Percentiles rank a stretch among this genome's conserved stretches.
phyloP scores from a whole-genome alignment of 352 stramenopile genomes.

The Pythium dissimile region DNA sequence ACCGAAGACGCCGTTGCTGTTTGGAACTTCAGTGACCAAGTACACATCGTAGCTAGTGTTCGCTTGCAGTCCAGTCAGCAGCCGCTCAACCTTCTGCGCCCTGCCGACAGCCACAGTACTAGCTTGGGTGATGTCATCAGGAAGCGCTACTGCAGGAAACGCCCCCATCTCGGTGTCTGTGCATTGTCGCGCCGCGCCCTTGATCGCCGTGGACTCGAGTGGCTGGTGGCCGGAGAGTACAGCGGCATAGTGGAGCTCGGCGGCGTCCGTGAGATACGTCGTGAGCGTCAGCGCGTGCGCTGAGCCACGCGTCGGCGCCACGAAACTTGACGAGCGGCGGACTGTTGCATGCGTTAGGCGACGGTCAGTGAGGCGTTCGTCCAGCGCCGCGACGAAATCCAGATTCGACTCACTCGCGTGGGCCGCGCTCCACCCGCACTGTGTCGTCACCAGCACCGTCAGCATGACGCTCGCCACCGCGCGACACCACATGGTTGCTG shows the following conservation, averaged over 20 bases:
- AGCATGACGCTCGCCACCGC: background rate
- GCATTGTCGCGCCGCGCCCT: conserved; percentile 23
- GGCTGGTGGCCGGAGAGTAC: conserved; percentile 33
- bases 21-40: conserved; percentile 72
- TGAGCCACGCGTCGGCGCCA: conserved; percentile 40
- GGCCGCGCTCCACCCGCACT: background rate
- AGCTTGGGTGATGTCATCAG: conserved; percentile 21
- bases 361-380: too few relatives aligned
- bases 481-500: conserved; percentile 5
- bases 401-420: conserved; percentile 20
- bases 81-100: conserved; percentile 52
- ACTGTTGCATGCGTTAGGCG: conserved; percentile 11
- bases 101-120: conserved; percentile 39
- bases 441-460: conserved; percentile 2
- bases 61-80: conserved; percentile 33
- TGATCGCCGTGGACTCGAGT: conserved; percentile 47
- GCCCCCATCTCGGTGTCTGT: too few relatives aligned
- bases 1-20: conserved; percentile 79
- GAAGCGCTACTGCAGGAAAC: too few relatives aligned
- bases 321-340: conserved; percentile 38
- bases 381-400: too few relatives aligned
- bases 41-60: conserved; percentile 83
- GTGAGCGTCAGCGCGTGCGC: conserved; percentile 55
- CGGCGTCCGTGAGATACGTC: conserved; percentile 67
- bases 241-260: conserved; percentile 69